Percentiles rank a stretch among this genome's conserved stretches.
Evolutionary conservation across 495 filamentous ascomycete species (phyloP).

Genomic region (Penicillium waksmanii): DNA sequence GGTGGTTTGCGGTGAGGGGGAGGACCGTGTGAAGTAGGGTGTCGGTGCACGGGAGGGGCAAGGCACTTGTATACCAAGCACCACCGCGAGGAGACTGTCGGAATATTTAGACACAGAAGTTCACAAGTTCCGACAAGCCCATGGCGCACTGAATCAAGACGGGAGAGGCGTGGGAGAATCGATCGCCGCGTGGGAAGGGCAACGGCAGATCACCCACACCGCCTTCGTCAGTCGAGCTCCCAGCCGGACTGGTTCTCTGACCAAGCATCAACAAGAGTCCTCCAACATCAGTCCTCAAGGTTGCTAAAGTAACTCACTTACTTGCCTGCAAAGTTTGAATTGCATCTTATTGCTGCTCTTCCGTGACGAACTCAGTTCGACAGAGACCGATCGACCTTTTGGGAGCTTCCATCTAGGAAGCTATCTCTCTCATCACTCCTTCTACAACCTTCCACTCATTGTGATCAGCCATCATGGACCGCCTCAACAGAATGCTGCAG

Average conservation of each 20-base stretch:
- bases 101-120: slow-evolving; percentile 13
- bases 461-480: slow-evolving; percentile 66
- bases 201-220: slow-evolving; percentile 23
- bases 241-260: slow-evolving; percentile 13
- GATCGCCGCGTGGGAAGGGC: slow-evolving; percentile 29
- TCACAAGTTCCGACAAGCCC: slow-evolving; percentile 24
- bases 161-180: slow-evolving; percentile 29
- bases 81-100: slow-evolving; percentile 6
- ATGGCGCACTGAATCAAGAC: slow-evolving; percentile 18
- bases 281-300: slow-evolving; percentile 4
- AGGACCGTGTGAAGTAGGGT: slow-evolving; percentile 6
- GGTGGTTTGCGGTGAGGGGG: slow-evolving; percentile 25
- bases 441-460: slow-evolving; percentile 23
- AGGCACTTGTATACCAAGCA: slow-evolving; percentile 14
- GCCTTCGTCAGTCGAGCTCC: slow-evolving; percentile 38
- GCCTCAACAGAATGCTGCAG: slow-evolving; percentile 80
- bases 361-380: neutral
- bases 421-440: slow-evolving; percentile 29
- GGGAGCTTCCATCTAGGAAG: slow-evolving; percentile 48
- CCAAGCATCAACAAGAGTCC: slow-evolving; percentile 13
- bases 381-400: slow-evolving; percentile 11
- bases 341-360: slow-evolving; percentile 1
- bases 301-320: neutral
- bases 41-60: slow-evolving; percentile 3
- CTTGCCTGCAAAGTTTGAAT: neutral